These are phyloP conservation scores for Phaeotremella fagi DNA, from an alignment of 768 basidiomycete genomes.

Conservation along the genomic window DNA sequence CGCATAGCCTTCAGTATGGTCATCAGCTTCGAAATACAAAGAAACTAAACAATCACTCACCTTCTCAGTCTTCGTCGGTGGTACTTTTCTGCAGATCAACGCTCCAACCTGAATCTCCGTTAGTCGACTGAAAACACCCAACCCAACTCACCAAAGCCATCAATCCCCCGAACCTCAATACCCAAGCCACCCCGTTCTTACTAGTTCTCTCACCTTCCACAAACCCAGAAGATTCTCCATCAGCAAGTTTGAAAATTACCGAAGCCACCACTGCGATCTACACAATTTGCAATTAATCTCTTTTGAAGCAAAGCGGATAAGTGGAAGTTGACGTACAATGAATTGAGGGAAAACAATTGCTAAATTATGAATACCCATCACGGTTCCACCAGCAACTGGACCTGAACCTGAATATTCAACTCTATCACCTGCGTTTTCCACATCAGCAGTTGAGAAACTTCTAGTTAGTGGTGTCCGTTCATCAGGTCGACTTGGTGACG, in stretches of 20 bases:
- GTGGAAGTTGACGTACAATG: slow-evolving; percentile 57
- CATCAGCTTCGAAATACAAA: not conserved
- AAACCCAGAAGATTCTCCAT: slow-evolving; percentile 51
- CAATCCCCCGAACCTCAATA: slow-evolving; percentile 82
- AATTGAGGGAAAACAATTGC: slow-evolving; percentile 95
- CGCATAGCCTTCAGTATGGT: slow-evolving; percentile 58
- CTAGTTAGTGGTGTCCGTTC: slow-evolving; percentile 48
- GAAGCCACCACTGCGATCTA: slow-evolving; percentile 83
- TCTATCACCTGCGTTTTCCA: slow-evolving; percentile 40
- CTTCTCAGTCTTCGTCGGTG: slow-evolving; percentile 85
- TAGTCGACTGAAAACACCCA: no score
- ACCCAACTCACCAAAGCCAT: slow-evolving; percentile 60
- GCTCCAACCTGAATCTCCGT: slow-evolving; percentile 58
- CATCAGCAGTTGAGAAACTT: slow-evolving; percentile 48
- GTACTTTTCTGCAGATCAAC: slow-evolving; percentile 69
- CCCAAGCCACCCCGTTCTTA: slow-evolving; percentile 90
- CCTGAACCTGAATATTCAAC: slow-evolving; percentile 46
- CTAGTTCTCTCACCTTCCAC: slow-evolving; percentile 57
- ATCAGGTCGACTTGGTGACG: slow-evolving; percentile 18
- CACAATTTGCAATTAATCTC: not conserved
- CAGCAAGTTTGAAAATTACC: slow-evolving; percentile 75
- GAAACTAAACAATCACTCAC: slow-evolving; percentile 29
- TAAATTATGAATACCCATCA: slow-evolving; percentile 90
- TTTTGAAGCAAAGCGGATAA: not conserved
- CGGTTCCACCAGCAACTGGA: slow-evolving; percentile 74